Percentiles rank a stretch among this genome's conserved stretches.
phyloP scores from a whole-genome alignment of 2,329 filamentous ascomycete species.

The Coccinonectria pachysandricola region DNA sequence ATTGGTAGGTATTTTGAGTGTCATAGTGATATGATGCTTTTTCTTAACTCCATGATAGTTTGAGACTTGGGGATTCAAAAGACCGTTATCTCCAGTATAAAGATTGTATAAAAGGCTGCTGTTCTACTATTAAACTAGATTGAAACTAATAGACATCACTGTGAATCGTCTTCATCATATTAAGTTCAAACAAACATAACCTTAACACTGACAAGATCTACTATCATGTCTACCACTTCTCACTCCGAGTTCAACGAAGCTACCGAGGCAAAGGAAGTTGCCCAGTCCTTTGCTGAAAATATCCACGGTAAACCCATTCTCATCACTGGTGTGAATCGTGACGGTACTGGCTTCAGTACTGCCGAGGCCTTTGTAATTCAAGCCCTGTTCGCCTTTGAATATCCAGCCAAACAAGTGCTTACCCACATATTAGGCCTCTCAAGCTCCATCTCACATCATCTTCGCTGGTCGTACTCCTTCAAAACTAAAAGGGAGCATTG shows the following conservation, averaged over 20 bases:
- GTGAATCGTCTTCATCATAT: not conserved
- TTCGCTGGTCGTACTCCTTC: slow-evolving; percentile 28
- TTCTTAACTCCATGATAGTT: not conserved
- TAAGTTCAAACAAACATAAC: not conserved
- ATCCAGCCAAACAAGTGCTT: not conserved
- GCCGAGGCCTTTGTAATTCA: slow-evolving; percentile 17
- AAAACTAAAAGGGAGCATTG: slow-evolving; percentile 27
- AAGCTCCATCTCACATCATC: slow-evolving; percentile 26
- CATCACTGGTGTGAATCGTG: slow-evolving; percentile 27
- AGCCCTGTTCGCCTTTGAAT: not conserved
- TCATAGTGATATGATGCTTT: not conserved
- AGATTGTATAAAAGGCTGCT: not conserved
- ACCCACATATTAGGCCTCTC: slow-evolving; percentile 10
- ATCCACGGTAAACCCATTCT: slow-evolving; percentile 25
- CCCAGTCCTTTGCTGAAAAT: slow-evolving; percentile 10
- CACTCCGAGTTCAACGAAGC: slow-evolving; percentile 11
- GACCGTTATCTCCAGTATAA: not conserved
- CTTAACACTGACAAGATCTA: too few species aligned
- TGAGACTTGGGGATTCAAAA: not conserved
- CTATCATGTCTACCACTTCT: slow-evolving; percentile 10
- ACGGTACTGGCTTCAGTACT: slow-evolving; percentile 26
- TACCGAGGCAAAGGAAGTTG: slow-evolving; percentile 11
- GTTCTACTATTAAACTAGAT: not conserved
- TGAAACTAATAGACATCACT: too few species aligned
- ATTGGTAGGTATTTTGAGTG: slow-evolving; percentile 1